Conservation (phyloP, 2,329 filamentous ascomycete genomes). For the Aureobasidium sp. region DNA sequence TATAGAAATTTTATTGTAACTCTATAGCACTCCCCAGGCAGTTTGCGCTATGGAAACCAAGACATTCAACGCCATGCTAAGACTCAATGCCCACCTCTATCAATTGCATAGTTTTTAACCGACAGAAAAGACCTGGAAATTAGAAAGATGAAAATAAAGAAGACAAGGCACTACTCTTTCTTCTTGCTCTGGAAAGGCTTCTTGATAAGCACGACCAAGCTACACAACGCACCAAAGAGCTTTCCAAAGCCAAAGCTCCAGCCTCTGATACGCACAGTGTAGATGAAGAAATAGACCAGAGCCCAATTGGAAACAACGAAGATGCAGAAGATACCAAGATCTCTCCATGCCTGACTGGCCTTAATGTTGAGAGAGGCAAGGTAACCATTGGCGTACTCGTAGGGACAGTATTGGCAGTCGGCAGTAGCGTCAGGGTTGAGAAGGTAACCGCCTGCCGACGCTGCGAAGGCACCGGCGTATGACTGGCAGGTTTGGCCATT, state of each 20-base stretch:
- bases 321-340: conserved; percentile 65
- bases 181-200: conserved; percentile 23
- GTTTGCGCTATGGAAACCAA: not conserved
- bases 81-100: not conserved
- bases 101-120: not conserved
- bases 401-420: conserved; percentile 66
- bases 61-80: not conserved
- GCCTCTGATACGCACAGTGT: conserved; percentile 60
- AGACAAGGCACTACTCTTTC: conserved; percentile 4
- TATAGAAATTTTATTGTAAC: not conserved
- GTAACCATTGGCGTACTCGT: conserved; percentile 59
- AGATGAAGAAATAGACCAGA: conserved; percentile 66
- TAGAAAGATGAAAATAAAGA: not conserved
- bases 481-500: conserved; percentile 55
- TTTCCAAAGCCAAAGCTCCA: conserved; percentile 64
- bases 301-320: conserved; percentile 66
- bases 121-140: not conserved
- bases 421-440: conserved; percentile 52
- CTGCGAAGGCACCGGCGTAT: conserved; percentile 58
- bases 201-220: conserved; percentile 33
- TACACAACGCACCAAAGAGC: conserved; percentile 46
- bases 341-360: conserved; percentile 59
- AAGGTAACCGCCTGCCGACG: conserved; percentile 53
- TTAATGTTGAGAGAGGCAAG: conserved; percentile 52
- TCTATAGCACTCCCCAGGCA: not conserved